Base-by-base conservation (phyloP, 768 basidiomycete genomes). In the Xerocomellus amylosporus region DNA sequence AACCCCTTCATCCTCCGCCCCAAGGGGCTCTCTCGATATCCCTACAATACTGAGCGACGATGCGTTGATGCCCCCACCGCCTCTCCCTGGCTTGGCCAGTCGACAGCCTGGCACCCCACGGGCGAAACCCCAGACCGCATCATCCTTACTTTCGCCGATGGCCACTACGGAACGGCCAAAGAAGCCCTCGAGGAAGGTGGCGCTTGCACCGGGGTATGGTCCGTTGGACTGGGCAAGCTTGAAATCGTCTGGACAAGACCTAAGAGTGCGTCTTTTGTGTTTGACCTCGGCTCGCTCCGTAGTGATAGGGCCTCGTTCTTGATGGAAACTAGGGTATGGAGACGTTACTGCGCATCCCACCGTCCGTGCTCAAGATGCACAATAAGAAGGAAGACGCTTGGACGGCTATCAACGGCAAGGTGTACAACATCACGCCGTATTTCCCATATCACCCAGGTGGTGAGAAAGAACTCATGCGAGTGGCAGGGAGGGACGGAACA, bases 401-500 rank as follows among this genome's bases (percentile, higher is more conserved):
- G 97, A 81, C 93, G 14, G 87, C 85, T 0, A 85, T 98, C 74
- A 83, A 87, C 61, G 94, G 93, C 51, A 94, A 90, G 67, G 94
- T 99, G 17, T 99, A 99, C 74, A 98, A 98, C 66, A 90, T 99
- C 47, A 94, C 93, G 3, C 83, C 90, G 0, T 99, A 97, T 72
- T 72, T 97, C 7, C 75, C 86, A 3, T 99, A 86, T 64, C 96
- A 98, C 71, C 96, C 96, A 1, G 96, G 96, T 7, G 96, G 96
- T 14, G 93, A 88, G 75, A 87, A 85, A 59, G 93, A 98, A 68
- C 76, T 99, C 41, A 89, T 99, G 92, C 82, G 96, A 19, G 89
- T 89, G 20, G 97, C 95, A 9, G 97, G 97, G 1, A 78, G 93
- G 52, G 97, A 99, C 65, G 97, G 96, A 13, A 93, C 94, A 1